Conservation (phyloP, 305 asterid genomes). For the Rubia balearica region DNA sequence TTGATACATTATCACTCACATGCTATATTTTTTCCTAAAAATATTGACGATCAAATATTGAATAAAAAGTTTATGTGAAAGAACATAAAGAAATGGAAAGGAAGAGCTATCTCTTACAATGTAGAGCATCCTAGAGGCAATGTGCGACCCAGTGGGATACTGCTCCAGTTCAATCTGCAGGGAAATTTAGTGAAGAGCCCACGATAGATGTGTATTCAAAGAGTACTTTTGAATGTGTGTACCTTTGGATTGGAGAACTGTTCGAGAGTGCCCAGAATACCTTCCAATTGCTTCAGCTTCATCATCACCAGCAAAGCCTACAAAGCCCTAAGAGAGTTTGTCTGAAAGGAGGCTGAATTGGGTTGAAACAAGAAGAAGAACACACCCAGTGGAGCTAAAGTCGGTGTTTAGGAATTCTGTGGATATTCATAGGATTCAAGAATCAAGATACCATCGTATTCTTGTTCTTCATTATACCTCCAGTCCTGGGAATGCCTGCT, state of each 20-base stretch:
- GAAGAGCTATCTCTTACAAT: slow-evolving; percentile 37
- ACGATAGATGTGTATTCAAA: background rate
- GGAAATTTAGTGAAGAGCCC: background rate
- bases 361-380: background rate
- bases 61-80: slow-evolving; percentile 17
- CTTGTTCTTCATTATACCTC: background rate
- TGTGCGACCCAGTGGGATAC: slow-evolving; percentile 94
- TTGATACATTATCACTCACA: background rate
- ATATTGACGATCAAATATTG: background rate
- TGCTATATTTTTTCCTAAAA: background rate
- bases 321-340: background rate
- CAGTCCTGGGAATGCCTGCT: background rate
- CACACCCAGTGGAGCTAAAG: background rate
- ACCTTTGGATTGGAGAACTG: slow-evolving; percentile 74
- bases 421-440: slow-evolving; percentile 7
- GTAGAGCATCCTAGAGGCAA: slow-evolving; percentile 84
- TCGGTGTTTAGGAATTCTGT: background rate
- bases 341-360: background rate
- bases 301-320: slow-evolving; percentile 24
- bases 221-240: background rate
- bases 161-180: slow-evolving; percentile 85
- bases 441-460: background rate
- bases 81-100: slow-evolving; percentile 4
- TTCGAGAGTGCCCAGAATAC: slow-evolving; percentile 54
- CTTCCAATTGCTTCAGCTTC: slow-evolving; percentile 79